A percentile compares a stretch with the other conserved stretches of the same genome.
These are phyloP conservation scores for Eutrema heterophyllum DNA, from an alignment of 345 rosid genomes.

Conservation along the genomic window DNA sequence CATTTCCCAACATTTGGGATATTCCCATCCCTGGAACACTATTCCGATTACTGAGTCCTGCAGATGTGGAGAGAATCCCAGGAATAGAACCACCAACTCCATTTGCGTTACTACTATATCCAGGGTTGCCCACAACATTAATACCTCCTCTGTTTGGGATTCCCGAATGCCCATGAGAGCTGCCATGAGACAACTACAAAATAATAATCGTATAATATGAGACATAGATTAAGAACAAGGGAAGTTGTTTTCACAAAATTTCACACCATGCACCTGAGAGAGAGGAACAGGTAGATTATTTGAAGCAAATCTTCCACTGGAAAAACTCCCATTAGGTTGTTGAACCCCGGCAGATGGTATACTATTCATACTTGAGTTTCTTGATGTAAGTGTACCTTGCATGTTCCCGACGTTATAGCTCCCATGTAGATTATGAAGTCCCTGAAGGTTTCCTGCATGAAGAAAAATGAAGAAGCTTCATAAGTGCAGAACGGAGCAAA, in stretches of 20 bases:
- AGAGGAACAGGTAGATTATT: conserved; percentile 86
- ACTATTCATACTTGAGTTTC: conserved; percentile 75
- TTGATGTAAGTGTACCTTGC: conserved; percentile 82
- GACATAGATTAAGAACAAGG: neutral
- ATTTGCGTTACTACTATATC: conserved; percentile 75
- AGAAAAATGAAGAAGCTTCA: conserved; percentile 2
- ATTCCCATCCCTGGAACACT: conserved; percentile 85
- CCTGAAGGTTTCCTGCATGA: conserved; percentile 72
- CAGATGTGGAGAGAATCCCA: conserved; percentile 91
- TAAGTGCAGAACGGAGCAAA: conserved; percentile 9
- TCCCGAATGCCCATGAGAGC: conserved; percentile 89
- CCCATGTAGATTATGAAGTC: conserved; percentile 86
- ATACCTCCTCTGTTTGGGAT: conserved; percentile 87
- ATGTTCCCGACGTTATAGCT: conserved; percentile 86
- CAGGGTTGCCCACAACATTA: conserved; percentile 84
- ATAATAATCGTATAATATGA: conserved; percentile 6
- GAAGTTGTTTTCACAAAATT: neutral
- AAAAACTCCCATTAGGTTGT: conserved; percentile 83
- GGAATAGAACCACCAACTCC: conserved; percentile 92
- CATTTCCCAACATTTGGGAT: conserved; percentile 84
- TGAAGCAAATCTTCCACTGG: conserved; percentile 82
- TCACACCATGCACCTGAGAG: conserved; percentile 62
- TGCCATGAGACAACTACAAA: conserved; percentile 83
- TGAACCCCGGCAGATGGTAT: conserved; percentile 82
- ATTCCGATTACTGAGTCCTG: conserved; percentile 73